These are phyloP conservation scores for Plicaturopsis crispa DNA, from an alignment of 768 basidiomycete species.

Conservation along the genomic window DNA sequence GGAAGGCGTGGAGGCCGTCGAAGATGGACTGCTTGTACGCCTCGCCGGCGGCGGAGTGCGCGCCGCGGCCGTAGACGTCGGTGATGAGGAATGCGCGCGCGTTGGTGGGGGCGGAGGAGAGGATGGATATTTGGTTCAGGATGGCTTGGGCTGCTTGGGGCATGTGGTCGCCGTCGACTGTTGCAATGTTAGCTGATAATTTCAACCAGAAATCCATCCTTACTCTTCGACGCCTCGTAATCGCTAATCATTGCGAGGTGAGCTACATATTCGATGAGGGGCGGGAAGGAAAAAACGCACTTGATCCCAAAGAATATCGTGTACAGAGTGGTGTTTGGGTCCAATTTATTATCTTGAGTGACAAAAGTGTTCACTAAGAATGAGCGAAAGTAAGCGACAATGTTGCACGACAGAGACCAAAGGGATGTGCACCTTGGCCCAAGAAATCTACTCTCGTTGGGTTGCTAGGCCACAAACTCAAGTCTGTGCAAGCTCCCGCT, in stretches of 20 bases:
- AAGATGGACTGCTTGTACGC: constrained; percentile 40
- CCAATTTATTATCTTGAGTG: constrained; percentile 32
- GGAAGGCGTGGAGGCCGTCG: constrained; percentile 30
- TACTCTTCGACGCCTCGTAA: constrained; percentile 34
- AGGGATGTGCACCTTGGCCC: constrained; percentile 29
- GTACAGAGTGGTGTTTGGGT: constrained; percentile 42
- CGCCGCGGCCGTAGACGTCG: constrained; percentile 44
- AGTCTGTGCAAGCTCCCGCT: constrained; percentile 39
- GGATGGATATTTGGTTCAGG: constrained; percentile 34
- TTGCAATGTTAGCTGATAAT: not conserved
- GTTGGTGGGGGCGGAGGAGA: constrained; percentile 43
- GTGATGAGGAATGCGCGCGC: constrained; percentile 41
- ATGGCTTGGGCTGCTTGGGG: constrained; percentile 35
- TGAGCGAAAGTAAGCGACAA: not conserved
- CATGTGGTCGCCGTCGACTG: constrained; percentile 40
- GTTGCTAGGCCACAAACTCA: constrained; percentile 44
- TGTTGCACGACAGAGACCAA: not conserved
- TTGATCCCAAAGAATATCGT: constrained; percentile 50
- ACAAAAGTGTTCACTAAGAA: constrained; percentile 34
- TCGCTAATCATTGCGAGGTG: constrained; percentile 23
- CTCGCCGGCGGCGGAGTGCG: constrained; percentile 30
- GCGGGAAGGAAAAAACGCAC: constrained; percentile 18
- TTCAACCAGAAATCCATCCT: constrained; percentile 3
- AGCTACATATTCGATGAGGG: not conserved
- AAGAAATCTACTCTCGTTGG: constrained; percentile 39